A percentile compares a stretch with the other conserved stretches of the same genome.
These are phyloP conservation scores for Halophytophthora polymorphica DNA, from an alignment of 352 stramenopile genomes.

Conservation along the genomic window DNA sequence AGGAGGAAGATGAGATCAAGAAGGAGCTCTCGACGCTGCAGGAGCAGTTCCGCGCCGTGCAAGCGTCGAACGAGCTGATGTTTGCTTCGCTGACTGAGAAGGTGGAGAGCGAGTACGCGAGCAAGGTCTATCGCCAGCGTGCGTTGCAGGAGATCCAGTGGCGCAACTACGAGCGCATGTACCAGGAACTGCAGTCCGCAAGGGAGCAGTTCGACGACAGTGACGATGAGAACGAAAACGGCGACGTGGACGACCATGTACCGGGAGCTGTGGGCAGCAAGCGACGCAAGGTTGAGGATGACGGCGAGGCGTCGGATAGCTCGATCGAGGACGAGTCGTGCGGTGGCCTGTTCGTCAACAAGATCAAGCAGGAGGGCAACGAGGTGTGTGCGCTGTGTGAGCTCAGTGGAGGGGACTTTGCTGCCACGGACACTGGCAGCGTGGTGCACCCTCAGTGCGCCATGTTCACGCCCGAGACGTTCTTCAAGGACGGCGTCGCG, in stretches of 20 bases:
- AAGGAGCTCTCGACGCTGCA: slow-evolving; percentile 47
- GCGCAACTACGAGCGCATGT: slow-evolving; percentile 72
- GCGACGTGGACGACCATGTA: neutral
- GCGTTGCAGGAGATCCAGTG: slow-evolving; percentile 46
- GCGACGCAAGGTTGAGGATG: slow-evolving; percentile 5
- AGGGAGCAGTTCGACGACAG: slow-evolving; percentile 52
- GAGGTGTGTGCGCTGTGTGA: slow-evolving; percentile 73
- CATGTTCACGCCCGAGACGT: slow-evolving; percentile 85
- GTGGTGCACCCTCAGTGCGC: slow-evolving; percentile 78
- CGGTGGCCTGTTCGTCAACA: slow-evolving; percentile 75
- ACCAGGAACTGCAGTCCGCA: slow-evolving; percentile 43
- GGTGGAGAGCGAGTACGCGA: slow-evolving; percentile 45
- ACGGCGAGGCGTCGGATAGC: slow-evolving; percentile 26
- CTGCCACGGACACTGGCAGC: slow-evolving; percentile 49
- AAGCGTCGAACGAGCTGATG: slow-evolving; percentile 36
- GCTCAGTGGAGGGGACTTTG: slow-evolving; percentile 74
- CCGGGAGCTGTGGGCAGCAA: slow-evolving; percentile 8
- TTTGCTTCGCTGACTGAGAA: slow-evolving; percentile 35
- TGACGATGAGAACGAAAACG: slow-evolving; percentile 35
- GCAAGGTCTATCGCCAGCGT: slow-evolving; percentile 45
- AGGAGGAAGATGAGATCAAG: slow-evolving; percentile 44
- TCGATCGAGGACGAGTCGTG: slow-evolving; percentile 57
- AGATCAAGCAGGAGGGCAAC: slow-evolving; percentile 64
- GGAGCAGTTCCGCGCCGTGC: slow-evolving; percentile 37
- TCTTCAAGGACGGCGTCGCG: slow-evolving; percentile 65